Evolutionary conservation across 192 early-diverging fungal genomes (phyloP).

Genomic region (Phlyctochytrium planicorne): DNA sequence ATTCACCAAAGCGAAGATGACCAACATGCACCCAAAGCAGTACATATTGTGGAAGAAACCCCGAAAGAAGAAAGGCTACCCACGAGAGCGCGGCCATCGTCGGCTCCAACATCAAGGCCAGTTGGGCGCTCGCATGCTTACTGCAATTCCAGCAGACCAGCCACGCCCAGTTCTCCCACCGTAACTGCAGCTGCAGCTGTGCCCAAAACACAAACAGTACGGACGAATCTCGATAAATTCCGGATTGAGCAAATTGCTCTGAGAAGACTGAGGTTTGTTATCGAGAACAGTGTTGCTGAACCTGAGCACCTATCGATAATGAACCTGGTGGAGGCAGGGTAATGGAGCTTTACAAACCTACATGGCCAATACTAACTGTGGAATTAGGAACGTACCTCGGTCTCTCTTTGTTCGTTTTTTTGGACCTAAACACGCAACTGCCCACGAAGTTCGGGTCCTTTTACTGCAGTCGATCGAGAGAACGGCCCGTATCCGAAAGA

Average conservation of each 20-base stretch:
- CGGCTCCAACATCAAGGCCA: background rate
- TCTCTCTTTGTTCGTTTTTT: slow-evolving; percentile 33
- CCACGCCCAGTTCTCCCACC: background rate
- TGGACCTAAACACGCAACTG: slow-evolving; percentile 29
- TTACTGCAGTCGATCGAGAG: slow-evolving; percentile 45
- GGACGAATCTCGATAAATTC: slow-evolving; percentile 39
- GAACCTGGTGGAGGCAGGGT: slow-evolving; percentile 44
- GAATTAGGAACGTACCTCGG: slow-evolving; percentile 32
- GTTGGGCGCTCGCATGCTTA: background rate
- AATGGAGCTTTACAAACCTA: background rate
- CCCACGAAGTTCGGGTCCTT: slow-evolving; percentile 40
- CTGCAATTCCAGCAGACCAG: background rate
- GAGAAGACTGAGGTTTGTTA: slow-evolving; percentile 41
- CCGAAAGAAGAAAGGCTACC: background rate
- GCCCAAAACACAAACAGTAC: slow-evolving; percentile 29
- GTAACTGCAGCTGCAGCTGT: slow-evolving; percentile 18
- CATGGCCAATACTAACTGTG: background rate
- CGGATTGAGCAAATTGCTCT: slow-evolving; percentile 48
- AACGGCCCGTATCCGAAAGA: slow-evolving; percentile 14
- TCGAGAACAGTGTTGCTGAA: slow-evolving; percentile 41
- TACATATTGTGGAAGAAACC: background rate
- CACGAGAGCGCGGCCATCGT: background rate
- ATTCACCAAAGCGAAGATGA: background rate
- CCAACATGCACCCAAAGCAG: background rate
- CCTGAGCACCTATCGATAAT: slow-evolving; percentile 42